Evolutionary conservation across 2,329 filamentous ascomycete species (phyloP), one percentile per base, ranked within the genome.

Genomic region (Ceratocystis alfenasii): DNA sequence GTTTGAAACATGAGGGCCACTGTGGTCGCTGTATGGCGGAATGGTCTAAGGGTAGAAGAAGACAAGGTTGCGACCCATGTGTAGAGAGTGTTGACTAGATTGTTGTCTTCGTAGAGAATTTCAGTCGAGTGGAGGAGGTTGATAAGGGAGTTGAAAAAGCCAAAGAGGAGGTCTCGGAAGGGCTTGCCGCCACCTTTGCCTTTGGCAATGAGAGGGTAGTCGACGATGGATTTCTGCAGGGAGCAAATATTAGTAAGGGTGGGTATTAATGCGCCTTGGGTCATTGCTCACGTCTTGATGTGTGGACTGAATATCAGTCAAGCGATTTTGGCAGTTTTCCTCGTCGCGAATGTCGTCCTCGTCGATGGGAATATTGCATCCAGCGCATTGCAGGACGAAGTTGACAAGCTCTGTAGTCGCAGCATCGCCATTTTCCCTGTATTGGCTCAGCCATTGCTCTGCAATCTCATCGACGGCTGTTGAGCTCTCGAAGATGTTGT

Each of bases 1-100:
- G 85, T 90, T 66, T 89, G 87, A 69, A 96, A 87, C 17, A 89
- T 83, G 44, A 97, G 78, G 1, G 89, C 87, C 28, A 93, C 87
- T 0, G 94, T 87, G 1, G 93, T 96, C 0, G 92, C 89, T 0
- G 94, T 99, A 75, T 99, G 94, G 69, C 94, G 84, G 76, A 99
- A 96, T 1, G 94, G 91, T 65, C 94, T 86, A 68, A 93, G 86
- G 3, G 85, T 82, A 0, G 91, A 92, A 3, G 90, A 94, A 2
- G 93, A 94, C 87, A 99, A 90, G 67, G 89, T 88, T 48, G 87
- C 87, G 68, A 96, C 81, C 94, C 94, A 99, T 67, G 89, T 82
- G 70, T 91, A 86, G 61, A 97, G 83, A 72, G 95, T 96, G 73
- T 96, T 91, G 72, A 95, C 85, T 63, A 99, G 79, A 36, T 87